Base-by-base conservation (phyloP, 192 early-diverging fungal genomes). In the Powellomyces hirtus region DNA sequence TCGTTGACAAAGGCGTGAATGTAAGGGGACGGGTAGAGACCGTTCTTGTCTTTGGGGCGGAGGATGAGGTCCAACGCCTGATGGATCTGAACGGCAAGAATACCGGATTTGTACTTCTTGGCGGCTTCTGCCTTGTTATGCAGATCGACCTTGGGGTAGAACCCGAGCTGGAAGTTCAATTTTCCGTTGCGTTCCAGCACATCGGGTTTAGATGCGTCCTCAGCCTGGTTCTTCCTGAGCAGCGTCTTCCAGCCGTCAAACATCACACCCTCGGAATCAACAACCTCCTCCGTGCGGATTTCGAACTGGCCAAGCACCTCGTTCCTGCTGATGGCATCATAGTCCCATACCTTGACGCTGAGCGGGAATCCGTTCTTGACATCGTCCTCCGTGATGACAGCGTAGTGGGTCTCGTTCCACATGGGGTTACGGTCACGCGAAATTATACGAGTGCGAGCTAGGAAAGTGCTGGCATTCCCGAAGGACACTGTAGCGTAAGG, bases 351-450 rank as follows among this genome's bases (percentile, higher is more conserved):
- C 27, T 58, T 53, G 37, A 72, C 63, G 27, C 49, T 45, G 18
- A 72, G 56, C 3, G 63, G 63, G 33, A 72, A 46, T 8, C 63
- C 64, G 38, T 72, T 72, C 38, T 59, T 65, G 26, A 72, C 71
- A 30, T 72, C 71, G 30, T 64, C 71, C 22, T 56, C 51, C n/a
- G 71, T 72, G 31, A 72, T 51, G 30, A 58, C 29, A 1, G 45
- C 55, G 46, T 72, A 72, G 14, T 72, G 71, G 16, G 71, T 72
- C 36, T 72, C 71, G 64, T 72, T 64, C 63, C 62, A 72, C 26
- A 72, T 44, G 1, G 71, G 71, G 71, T 65, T 27, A 29, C 50
- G 52, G 55, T 64, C 62, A 8, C 42, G 18, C n/a, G 71, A 59
- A 31, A 72, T 66, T 38, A 72, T 60, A 16, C 71, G 62, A 1